phyloP scores from a whole-genome alignment of 805 yeast species.

The Candida anglica region DNA sequence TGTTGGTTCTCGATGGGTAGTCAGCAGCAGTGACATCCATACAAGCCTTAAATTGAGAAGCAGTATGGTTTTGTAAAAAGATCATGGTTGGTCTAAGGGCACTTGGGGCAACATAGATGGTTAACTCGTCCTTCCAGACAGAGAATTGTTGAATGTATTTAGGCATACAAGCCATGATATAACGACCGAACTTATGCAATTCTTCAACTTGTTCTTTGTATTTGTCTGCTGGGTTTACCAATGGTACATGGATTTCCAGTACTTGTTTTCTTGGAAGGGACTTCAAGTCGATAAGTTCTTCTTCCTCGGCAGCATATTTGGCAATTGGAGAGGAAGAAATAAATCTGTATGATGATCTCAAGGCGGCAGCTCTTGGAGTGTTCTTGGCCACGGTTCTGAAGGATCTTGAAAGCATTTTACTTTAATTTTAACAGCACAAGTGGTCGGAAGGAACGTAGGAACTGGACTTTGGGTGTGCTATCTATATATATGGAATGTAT shows the following conservation, averaged over 20 bases:
- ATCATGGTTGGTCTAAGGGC: constrained; percentile 68
- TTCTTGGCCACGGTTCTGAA: constrained; percentile 1
- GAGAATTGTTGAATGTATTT: constrained; percentile 78
- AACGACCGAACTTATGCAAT: constrained; percentile 76
- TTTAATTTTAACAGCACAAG: too few species aligned
- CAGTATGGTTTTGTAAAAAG: constrained; percentile 72
- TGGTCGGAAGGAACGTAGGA: too few species aligned
- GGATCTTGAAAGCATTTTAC: constrained; percentile 4
- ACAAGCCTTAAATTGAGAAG: constrained; percentile 74
- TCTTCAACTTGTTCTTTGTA: constrained; percentile 64
- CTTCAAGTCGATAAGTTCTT: constrained; percentile 32
- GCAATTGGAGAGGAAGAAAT: background rate
- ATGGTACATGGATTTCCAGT: constrained; percentile 36
- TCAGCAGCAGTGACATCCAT: constrained; percentile 86
- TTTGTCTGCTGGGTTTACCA: constrained; percentile 75
- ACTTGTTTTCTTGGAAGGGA: constrained; percentile 35
- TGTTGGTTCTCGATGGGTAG: constrained; percentile 76
- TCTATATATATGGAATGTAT: too few species aligned
- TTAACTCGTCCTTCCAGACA: constrained; percentile 89
- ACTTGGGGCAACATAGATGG: constrained; percentile 69
- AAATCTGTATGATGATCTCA: constrained; percentile 1
- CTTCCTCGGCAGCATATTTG: constrained; percentile 4
- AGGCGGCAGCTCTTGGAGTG: background rate
- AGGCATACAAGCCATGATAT: constrained; percentile 74
- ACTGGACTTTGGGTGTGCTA: too few species aligned